Evolutionary conservation across 495 filamentous ascomycete species (phyloP), one percentile per base, ranked within the genome.

Genomic region (Podospora conica): DNA sequence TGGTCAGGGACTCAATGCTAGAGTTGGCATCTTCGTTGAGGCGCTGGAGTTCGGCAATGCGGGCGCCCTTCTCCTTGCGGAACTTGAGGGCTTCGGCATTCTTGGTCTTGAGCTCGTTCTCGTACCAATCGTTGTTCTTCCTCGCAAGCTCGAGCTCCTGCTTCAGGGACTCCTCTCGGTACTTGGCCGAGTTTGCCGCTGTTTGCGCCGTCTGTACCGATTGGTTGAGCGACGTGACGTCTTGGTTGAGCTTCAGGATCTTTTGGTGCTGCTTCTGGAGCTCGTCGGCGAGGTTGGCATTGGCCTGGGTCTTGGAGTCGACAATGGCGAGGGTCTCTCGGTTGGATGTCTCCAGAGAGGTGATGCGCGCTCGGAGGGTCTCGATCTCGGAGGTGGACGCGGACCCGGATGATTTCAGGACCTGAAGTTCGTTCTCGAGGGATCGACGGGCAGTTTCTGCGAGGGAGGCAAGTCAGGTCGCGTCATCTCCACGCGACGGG

Each of bases 11-110:
- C 60, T 96, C 91, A 55, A 93, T 83, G 9, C 78, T 89, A 9
- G 87, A 86, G 66, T 81, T 87, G 25, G 89, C 86, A 68, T 98
- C 94, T 64, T 97, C 94, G 68, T 93, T 91, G 59, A 89, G 85
- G 18, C 91, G 90, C 73, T 97, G 91, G 28, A 99, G 86, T 71
- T 94, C 90, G 11, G 91, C 80, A 69, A 97, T 90, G 21, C 90
- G 88, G 0, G 91, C 85, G 69, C 88, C 87, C 82, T 97, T 98
- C 74, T 99, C 95, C 70, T 97, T 98, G 64, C 96, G 87, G 80
- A 90, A 96, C 68, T 93, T 97, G 65, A 92, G 84, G 56, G 91
- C 86, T 70, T 98, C 96, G 31, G 85, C 85, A 55, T 80, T 86
- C 76, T 96, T 96, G 0, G 91, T 93, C 78, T 96, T 93, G 23